Evolutionary conservation across 2,329 filamentous ascomycete genomes (phyloP).

Genomic region (Penicillium vulpinum): DNA sequence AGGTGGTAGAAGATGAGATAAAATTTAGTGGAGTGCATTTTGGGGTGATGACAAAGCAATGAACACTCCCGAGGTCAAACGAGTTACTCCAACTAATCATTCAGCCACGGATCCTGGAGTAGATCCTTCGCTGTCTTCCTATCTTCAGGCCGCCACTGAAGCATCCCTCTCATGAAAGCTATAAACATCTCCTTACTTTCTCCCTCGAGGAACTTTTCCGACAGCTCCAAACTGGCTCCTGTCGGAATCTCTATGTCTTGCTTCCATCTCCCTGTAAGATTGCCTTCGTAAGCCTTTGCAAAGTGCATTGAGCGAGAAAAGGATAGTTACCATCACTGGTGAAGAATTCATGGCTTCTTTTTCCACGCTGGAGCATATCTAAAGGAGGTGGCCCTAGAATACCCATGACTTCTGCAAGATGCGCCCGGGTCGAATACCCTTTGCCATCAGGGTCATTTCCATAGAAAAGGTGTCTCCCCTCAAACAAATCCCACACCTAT

Average conservation of each 20-base stretch:
- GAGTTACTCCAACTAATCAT: no score
- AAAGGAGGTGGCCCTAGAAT: constrained; percentile 5
- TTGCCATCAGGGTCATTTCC: not conserved
- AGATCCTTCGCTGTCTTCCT: constrained; percentile 12
- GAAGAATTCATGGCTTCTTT: constrained; percentile 4
- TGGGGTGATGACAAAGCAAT: no score
- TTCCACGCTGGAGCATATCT: not conserved
- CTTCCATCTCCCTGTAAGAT: constrained; percentile 3
- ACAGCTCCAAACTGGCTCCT: not conserved
- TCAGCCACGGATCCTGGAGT: constrained; percentile 14
- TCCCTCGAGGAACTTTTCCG: not conserved
- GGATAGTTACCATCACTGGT: constrained; percentile 7
- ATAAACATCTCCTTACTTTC: constrained; percentile 16
- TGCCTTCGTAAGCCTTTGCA: no score
- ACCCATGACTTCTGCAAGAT: constrained; percentile 7
- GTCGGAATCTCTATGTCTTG: not conserved
- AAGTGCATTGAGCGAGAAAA: no score
- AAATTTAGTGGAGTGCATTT: no score
- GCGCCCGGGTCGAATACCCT: constrained; percentile 7
- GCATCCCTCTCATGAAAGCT: constrained; percentile 12
- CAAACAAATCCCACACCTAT: constrained; percentile 52
- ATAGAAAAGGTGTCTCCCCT: constrained; percentile 31
- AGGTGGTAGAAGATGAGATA: no score
- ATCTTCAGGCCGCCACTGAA: constrained; percentile 18
- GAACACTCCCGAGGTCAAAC: no score